phyloP scores from a whole-genome alignment of 2,329 filamentous ascomycete genomes.

The Aspergillus ustus region DNA sequence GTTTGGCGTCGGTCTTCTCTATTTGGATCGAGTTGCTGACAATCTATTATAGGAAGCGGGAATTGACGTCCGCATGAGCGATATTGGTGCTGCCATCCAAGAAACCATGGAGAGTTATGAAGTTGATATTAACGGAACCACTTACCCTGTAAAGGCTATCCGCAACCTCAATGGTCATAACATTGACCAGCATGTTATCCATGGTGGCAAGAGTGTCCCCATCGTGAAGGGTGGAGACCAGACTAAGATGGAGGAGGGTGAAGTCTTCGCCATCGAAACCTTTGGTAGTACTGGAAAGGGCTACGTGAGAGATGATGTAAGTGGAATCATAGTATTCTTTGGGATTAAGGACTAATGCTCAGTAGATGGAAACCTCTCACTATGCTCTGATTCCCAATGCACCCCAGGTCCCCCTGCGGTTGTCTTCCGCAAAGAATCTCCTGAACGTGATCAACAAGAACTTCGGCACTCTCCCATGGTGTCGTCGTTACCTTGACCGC shows the following conservation, averaged over 20 bases:
- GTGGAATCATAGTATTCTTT: constrained; percentile 29
- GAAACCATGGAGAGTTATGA: constrained; percentile 95
- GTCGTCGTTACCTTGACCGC: constrained; percentile 86
- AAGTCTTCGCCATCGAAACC: constrained; percentile 94
- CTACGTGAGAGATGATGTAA: constrained; percentile 81
- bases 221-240: constrained; percentile 87
- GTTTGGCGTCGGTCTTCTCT: constrained; percentile 18
- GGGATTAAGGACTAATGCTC: constrained; percentile 14
- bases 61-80: constrained; percentile 86
- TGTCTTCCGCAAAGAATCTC: constrained; percentile 82
- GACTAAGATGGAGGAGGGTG: constrained; percentile 97
- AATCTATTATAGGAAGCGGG: constrained; percentile 69
- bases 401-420: constrained; percentile 73
- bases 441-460: constrained; percentile 93
- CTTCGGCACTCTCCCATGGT: constrained; percentile 91
- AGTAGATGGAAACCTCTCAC: constrained; percentile 77
- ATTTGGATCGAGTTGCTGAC: neutral
- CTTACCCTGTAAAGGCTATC: constrained; percentile 80
- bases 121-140: constrained; percentile 78
- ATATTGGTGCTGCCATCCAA: constrained; percentile 82
- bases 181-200: constrained; percentile 86
- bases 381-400: constrained; percentile 78
- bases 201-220: constrained; percentile 88
- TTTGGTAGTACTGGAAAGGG: constrained; percentile 93
- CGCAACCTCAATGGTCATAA: constrained; percentile 89